Base-by-base conservation (phyloP, 768 basidiomycete species). In the Tylopilus vinaceipallidus region DNA sequence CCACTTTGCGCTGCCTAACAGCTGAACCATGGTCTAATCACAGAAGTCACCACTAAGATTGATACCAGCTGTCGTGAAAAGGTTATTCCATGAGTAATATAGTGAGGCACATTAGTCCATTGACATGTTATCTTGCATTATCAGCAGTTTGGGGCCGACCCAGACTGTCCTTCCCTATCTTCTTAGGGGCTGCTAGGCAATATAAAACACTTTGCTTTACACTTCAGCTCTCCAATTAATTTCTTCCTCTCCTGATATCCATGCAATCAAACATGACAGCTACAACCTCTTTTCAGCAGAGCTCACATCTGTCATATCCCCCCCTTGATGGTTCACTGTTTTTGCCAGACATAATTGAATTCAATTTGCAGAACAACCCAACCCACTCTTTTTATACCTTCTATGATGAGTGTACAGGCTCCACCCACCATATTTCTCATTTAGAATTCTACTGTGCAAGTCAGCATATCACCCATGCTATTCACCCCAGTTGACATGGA, bases 381-480 rank as follows among this genome's bases (percentile, higher is more conserved):
- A 45, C 59, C 4, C 55, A 52, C 7, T 57, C 69, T 2, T 52
- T 69, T 11, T 76, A 60, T 38, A 53, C 61, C 10, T 78, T 67
- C 35, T 41, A 62, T 10, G 64, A 66, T 27, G 56, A 51, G 26
- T 47, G 48, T 2, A 49, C 24, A 20, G 39, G 61, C 5, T 35
- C 12, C 2, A 50, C 66, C 12, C 61, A 62, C 7, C 47, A 55
- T 24, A 67, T 79, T 24, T 66, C 71, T 6, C 69, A 70, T 42
- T 47, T 75, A 8, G 75, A 79, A 45, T 79, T 78, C 53, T 69
- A 66, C 16, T 70, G 72, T 10, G 78, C 76, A 9, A 69, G 67
- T 35, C 72, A 78, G 49, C 70, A 75, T 14, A 61, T 72, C 20
- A 75, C 76, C 0, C 73, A 73, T 52, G 50, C 57, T 19, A 37